Base-by-base conservation (phyloP, 148 eudicot genomes). In the Chenopodium quinoa region DNA sequence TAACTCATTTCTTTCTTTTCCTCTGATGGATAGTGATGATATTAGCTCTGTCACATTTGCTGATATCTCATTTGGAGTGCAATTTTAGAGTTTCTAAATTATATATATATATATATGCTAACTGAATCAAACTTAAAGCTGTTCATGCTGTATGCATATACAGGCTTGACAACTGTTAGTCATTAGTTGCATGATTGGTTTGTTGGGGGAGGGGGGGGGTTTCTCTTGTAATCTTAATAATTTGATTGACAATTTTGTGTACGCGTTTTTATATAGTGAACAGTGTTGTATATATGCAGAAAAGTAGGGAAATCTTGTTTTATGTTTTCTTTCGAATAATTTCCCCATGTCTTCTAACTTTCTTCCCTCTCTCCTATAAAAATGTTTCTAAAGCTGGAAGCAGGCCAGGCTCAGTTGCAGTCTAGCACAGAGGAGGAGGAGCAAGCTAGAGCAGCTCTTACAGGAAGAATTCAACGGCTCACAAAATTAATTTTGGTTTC, bases 381-480 rank as follows among this genome's bases (percentile, higher is more conserved):
- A 56, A 56, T 58, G 10, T 20, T 5, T 2, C 65, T 75, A 67
- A 76, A 93, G 97, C 85, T 87, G 83, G 91, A 92, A 84, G 92
- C 88, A 71, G 94, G 92, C 37, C 92, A 92, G 79, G 85, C 85
- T 48, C 88, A 91, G 80, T 80, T 88, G 81, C 97, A 89, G 75
- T 90, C 94, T 54, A 87, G 90, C 74, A 77, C 90, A 79, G 97
- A 93, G 81, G 97, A 93, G 75, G 97, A 93, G 70, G 97, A 93
- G 77, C 89, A 93, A 78, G 93, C 90, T 27, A 93, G 91, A 82
- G 97, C 97, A 47, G 97, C 97, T 83, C 88, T 93, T 63, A 88
- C 90, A 91, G 88, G 97, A 80, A 91, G 97, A 85, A 93, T 93
- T 67, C 97, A 93, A 73, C 90, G 97, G 80, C 84, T 93, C 56